phyloP scores from a whole-genome alignment of 73 alveolate genomes.

The Diophrys sp. region DNA sequence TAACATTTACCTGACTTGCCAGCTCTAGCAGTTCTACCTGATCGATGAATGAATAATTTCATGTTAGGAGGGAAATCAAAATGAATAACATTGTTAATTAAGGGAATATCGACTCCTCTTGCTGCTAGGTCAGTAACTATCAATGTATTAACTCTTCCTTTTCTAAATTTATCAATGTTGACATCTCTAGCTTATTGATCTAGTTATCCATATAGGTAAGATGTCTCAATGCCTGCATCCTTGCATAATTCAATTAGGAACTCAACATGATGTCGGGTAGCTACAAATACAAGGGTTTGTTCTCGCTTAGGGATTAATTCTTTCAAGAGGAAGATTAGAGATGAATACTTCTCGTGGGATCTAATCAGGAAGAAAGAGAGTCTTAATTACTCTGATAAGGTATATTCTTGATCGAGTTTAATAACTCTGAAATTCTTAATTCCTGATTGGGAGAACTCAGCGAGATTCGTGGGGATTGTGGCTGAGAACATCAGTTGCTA shows the following conservation, averaged over 20 bases:
- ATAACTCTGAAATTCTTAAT: conserved; percentile 88
- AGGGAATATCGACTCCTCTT: conserved; percentile 98
- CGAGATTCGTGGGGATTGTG: conserved; percentile 89
- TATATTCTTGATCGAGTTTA: conserved; percentile 90
- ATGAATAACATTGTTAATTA: conserved; percentile 92
- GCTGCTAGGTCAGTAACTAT: conserved; percentile 98
- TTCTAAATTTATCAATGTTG: conserved; percentile 42
- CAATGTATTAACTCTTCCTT: conserved; percentile 72
- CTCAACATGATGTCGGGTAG: conserved; percentile 95
- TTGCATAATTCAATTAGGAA: conserved; percentile 74
- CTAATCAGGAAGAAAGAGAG: conserved; percentile 79
- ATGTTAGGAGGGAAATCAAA: conserved; percentile 95
- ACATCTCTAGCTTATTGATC: conserved; percentile 89
- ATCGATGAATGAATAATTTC: conserved; percentile 94
- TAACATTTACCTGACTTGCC: conserved; percentile 91
- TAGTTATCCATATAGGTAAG: conserved; percentile 92
- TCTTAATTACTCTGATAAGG: conserved; percentile 86
- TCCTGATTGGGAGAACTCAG: conserved; percentile 91
- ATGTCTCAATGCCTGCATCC: conserved; percentile 67
- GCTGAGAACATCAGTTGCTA: conserved; percentile 94
- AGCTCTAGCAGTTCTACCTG: conserved; percentile 99
- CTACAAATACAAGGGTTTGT: conserved; percentile 87
- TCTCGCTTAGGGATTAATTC: conserved; percentile 76
- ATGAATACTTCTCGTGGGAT: conserved; percentile 81
- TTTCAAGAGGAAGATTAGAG: conserved; percentile 73